Conservation (phyloP, 805 yeast species). For the Myxozyma kluyveri region DNA sequence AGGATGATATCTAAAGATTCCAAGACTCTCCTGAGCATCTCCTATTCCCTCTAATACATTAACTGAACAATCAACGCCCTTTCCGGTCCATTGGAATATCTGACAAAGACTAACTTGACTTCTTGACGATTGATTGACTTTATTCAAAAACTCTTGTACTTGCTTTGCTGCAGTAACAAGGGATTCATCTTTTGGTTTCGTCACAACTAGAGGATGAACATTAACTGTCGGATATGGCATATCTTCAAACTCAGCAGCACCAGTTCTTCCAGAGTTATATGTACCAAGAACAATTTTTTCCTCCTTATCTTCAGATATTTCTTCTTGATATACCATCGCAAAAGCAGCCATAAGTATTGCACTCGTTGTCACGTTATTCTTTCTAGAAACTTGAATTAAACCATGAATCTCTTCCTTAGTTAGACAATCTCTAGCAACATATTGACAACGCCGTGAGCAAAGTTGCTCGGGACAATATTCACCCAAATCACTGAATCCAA, state of each 20-base stretch:
- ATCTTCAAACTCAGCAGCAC: conserved; percentile 4
- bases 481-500: background rate
- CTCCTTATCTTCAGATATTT: background rate
- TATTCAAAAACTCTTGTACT: conserved; percentile 13
- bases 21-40: background rate
- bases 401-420: background rate
- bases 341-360: conserved; percentile 23
- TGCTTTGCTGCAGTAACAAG: conserved; percentile 7
- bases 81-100: conserved; percentile 22
- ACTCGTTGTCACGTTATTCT: background rate
- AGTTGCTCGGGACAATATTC: background rate
- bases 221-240: conserved; percentile 28
- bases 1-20: conserved; percentile 1
- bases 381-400: background rate
- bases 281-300: conserved; percentile 23
- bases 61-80: conserved; percentile 21
- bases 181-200: background rate
- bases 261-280: conserved; percentile 31
- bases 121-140: conserved; percentile 8
- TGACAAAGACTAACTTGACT: conserved; percentile 22
- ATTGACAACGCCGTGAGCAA: background rate
- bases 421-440: background rate
- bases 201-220: conserved; percentile 27
- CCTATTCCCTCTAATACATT: conserved; percentile 23
- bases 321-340: conserved; percentile 3